Evolutionary conservation across 2,329 filamentous ascomycete genomes (phyloP).

Genomic region (Daldinia sp.): DNA sequence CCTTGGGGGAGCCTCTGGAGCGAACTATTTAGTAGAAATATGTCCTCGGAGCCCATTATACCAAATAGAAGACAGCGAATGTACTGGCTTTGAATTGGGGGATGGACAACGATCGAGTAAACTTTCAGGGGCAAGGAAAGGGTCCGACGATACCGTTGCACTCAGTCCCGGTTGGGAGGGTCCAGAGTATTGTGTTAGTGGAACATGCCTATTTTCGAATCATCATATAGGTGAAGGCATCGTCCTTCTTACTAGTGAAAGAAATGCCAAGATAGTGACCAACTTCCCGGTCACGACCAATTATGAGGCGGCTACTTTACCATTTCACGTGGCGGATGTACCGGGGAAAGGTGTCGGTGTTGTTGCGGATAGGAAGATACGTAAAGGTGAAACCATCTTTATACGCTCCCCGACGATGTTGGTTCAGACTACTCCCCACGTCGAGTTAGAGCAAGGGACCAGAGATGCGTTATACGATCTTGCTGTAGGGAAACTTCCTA

Average conservation of each 20-base stretch:
- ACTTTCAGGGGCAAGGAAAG: neutral
- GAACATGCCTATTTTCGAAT: constrained; percentile 42
- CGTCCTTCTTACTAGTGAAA: constrained; percentile 39
- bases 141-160: neutral
- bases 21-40: neutral
- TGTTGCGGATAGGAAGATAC: constrained; percentile 48
- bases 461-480: constrained; percentile 43
- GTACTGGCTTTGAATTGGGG: constrained; percentile 16
- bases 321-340: constrained; percentile 45
- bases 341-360: constrained; percentile 50
- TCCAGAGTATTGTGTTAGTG: constrained; percentile 39
- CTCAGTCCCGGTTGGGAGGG: constrained; percentile 31
- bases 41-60: constrained; percentile 35
- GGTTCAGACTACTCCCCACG: constrained; percentile 40
- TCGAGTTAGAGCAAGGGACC: constrained; percentile 27
- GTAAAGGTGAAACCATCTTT: constrained; percentile 49
- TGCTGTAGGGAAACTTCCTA: constrained; percentile 44
- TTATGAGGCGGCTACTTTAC: constrained; percentile 25
- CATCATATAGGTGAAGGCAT: constrained; percentile 36
- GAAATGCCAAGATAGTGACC: constrained; percentile 35
- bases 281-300: constrained; percentile 17
- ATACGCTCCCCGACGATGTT: constrained; percentile 45
- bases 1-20: neutral
- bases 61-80: constrained; percentile 20
- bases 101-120: neutral